Base-by-base conservation (phyloP, 306 rosid genomes). In the Quercus gilva region DNA sequence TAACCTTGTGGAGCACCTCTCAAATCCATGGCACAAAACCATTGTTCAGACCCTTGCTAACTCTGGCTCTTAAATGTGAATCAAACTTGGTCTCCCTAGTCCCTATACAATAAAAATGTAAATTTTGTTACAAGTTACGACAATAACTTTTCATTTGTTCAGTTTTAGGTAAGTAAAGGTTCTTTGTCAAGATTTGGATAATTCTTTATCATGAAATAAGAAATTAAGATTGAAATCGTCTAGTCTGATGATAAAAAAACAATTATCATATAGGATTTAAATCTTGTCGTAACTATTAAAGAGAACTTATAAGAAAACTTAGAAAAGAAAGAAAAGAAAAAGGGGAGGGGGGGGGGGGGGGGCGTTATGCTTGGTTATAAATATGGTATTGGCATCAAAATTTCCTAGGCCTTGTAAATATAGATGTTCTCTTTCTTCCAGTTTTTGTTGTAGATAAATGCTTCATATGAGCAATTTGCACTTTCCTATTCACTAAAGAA, bases 1-100 rank as follows among this genome's bases (percentile, higher is more conserved):
- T 51, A 95, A 92, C 85, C 99, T 95, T 83, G 80, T 90, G 85
- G 91, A 87, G 79, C 99, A 95, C 84, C 94, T 95, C 78, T 90
- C 95, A 11, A 84, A 95, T 89, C 99, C 97, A 69, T 92, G 97
- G 95, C 99, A 95, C 87, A 90, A 77, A 82, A 95, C 97, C 28
- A 79, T 95, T 72, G 49, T 95, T 82, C 99, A 95, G 79, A 93
- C 89, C 26, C 86, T 91, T 58, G 86, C 91, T 5, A 83, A 74
- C 84, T 86, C 86, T 61, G 72, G 83, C 41, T 85, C 93, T 33
- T 87, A 74, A 81, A 76, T 77, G 71, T 63, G 52, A 80, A 4
- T 64, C 28, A 13, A 55, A 35, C 76, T 15, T 15, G 21, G 77
- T 76, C 58, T 79, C 65, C 12, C 45, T 41, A 8, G 45, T 41